Evolutionary conservation across 148 eudicot species (phyloP).

Genomic region (Cornus suecica): DNA sequence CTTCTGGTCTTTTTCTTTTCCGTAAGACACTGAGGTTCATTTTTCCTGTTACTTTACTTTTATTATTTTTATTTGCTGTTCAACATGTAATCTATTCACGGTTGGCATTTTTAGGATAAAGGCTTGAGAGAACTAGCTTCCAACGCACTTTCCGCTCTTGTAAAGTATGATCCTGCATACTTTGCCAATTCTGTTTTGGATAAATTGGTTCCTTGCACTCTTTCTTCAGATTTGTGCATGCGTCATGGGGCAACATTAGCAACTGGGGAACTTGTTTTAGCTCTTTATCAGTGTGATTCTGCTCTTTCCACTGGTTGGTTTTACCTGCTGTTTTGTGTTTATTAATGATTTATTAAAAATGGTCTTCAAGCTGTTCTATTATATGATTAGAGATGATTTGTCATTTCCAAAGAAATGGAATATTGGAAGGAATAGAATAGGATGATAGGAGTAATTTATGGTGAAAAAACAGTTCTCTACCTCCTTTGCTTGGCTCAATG

Average conservation of each 20-base stretch:
- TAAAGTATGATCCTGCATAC: constrained; percentile 68
- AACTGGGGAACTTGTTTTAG: constrained; percentile 81
- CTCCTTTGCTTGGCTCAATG: too few relatives aligned
- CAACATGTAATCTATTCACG: constrained; percentile 6
- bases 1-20: not conserved
- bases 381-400: not conserved
- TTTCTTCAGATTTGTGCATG: constrained; percentile 90
- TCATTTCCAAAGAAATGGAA: too few relatives aligned
- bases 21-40: not conserved
- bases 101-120: constrained; percentile 62
- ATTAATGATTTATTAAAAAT: not conserved
- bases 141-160: constrained; percentile 82
- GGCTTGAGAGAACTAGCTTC: constrained; percentile 94
- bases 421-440: too few relatives aligned
- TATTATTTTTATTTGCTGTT: constrained; percentile 9
- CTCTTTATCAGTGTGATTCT: constrained; percentile 56
- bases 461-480: too few relatives aligned
- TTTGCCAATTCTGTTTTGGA: constrained; percentile 67
- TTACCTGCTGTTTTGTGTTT: constrained; percentile 4
- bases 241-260: constrained; percentile 98
- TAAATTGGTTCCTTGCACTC: constrained; percentile 74
- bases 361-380: constrained; percentile 3
- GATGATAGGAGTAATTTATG: too few relatives aligned
- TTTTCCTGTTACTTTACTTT: not conserved
- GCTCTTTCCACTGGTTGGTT: constrained; percentile 63